Conservation (phyloP, 2,329 filamentous ascomycete genomes). For the Pseudocercospora vitis region DNA sequence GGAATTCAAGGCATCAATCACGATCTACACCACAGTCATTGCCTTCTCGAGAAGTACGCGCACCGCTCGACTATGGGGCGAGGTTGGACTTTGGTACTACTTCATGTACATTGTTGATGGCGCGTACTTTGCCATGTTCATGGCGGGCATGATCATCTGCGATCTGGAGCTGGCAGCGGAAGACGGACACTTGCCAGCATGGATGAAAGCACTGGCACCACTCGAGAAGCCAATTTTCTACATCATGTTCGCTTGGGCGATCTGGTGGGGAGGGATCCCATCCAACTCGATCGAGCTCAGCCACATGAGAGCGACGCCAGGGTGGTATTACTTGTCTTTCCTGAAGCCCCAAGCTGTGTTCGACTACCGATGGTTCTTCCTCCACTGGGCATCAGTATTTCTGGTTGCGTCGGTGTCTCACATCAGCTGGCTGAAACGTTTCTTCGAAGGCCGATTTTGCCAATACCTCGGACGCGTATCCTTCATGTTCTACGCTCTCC, state of each 20-base stretch:
- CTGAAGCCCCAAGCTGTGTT: constrained; percentile 44
- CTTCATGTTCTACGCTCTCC: constrained; percentile 63
- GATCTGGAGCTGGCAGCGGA: constrained; percentile 60
- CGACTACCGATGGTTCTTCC: constrained; percentile 38
- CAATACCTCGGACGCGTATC: constrained; percentile 65
- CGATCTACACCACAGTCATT: constrained; percentile 59
- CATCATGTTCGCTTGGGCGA: constrained; percentile 52
- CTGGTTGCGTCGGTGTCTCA: constrained; percentile 58
- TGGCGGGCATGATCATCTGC: constrained; percentile 61
- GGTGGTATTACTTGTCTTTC: constrained; percentile 61
- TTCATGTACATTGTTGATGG: constrained; percentile 69
- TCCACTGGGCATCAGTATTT: constrained; percentile 53
- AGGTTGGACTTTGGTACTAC: constrained; percentile 59
- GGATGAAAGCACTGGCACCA: constrained; percentile 49
- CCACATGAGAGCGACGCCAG: constrained; percentile 55
- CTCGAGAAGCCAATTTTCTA: constrained; percentile 56
- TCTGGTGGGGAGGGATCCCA: constrained; percentile 64
- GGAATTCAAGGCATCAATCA: constrained; percentile 64
- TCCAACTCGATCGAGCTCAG: constrained; percentile 52
- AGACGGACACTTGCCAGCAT: constrained; percentile 52
- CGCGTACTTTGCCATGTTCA: constrained; percentile 61
- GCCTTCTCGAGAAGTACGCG: constrained; percentile 58
- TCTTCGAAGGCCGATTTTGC: constrained; percentile 60
- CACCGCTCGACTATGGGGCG: constrained; percentile 56
- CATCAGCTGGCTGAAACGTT: constrained; percentile 57